Conservation (phyloP, 169 alveolate genomes). For the Plasmodium gonderi region DNA sequence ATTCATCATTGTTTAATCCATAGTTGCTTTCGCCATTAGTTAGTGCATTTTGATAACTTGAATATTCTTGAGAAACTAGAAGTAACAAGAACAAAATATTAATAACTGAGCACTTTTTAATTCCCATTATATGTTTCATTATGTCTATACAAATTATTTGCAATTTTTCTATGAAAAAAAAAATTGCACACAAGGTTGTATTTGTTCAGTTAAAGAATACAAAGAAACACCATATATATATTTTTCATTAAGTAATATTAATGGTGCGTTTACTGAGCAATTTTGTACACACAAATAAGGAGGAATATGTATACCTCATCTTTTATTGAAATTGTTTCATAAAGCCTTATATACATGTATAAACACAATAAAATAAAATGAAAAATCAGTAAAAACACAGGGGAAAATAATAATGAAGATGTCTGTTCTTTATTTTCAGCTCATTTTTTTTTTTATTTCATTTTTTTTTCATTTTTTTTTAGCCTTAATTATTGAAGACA, state of each 20-base stretch:
- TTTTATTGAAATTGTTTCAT: conserved; percentile 24
- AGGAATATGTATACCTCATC: not conserved
- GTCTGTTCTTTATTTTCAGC: conserved; percentile 16
- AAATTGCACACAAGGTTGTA: not conserved
- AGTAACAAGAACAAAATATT: conserved; percentile 20
- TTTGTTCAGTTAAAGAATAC: conserved; percentile 1
- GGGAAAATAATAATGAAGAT: not conserved
- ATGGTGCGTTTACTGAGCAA: not conserved
- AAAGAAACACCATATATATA: conserved; percentile 14
- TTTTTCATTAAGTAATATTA: conserved; percentile 26
- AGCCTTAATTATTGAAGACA: conserved; percentile 7
- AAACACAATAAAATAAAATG: conserved; percentile 19
- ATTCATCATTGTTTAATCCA: conserved; percentile 57
- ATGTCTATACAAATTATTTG: conserved; percentile 16
- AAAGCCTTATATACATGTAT: not conserved
- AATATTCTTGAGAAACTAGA: conserved; percentile 29
- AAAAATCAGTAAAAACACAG: conserved; percentile 1
- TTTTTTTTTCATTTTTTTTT: conserved; percentile 4
- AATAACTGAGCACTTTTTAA: conserved; percentile 10
- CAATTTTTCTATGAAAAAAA: conserved; percentile 34
- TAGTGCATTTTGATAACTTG: conserved; percentile 37
- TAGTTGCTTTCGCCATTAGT: conserved; percentile 24
- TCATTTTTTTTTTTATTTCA: no score
- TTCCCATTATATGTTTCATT: conserved; percentile 24
- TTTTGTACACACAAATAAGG: not conserved